Evolutionary conservation across 2,329 filamentous ascomycete genomes (phyloP).

Genomic region (Thermomyces lanuginosus): DNA sequence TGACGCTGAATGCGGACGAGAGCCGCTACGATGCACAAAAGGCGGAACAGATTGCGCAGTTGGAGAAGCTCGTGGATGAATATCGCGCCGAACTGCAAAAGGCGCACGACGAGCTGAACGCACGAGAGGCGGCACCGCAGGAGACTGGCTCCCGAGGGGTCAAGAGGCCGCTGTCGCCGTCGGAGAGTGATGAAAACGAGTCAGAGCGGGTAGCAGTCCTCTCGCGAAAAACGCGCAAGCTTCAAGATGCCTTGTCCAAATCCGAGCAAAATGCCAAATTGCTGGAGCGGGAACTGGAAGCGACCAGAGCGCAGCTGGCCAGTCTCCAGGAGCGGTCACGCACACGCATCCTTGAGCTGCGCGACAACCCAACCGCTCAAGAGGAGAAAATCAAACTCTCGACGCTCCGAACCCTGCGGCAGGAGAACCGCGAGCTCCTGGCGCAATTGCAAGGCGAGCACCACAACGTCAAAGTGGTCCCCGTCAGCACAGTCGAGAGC

Average conservation of each 20-base stretch:
- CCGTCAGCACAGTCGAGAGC: constrained; percentile 57
- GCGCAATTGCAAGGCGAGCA: constrained; percentile 45
- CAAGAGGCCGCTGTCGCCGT: constrained; percentile 49
- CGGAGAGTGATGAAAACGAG: constrained; percentile 36
- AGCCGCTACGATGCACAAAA: constrained; percentile 58
- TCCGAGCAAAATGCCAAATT: constrained; percentile 54
- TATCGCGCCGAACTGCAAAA: constrained; percentile 68
- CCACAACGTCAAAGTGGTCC: constrained; percentile 46
- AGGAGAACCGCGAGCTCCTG: constrained; percentile 72
- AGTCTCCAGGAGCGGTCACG: constrained; percentile 50
- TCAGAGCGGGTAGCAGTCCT: constrained; percentile 66
- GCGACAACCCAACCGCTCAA: constrained; percentile 81
- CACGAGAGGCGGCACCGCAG: constrained; percentile 35
- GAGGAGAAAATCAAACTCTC: constrained; percentile 68
- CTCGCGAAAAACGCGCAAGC: constrained; percentile 68
- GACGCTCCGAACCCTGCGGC: constrained; percentile 59
- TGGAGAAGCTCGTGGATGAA: constrained; percentile 73
- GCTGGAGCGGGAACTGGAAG: constrained; percentile 58
- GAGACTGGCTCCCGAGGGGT: constrained; percentile 32
- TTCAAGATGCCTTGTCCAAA: constrained; percentile 60
- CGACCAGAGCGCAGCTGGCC: constrained; percentile 56
- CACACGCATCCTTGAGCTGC: constrained; percentile 69
- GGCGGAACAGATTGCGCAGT: constrained; percentile 54
- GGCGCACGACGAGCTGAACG: constrained; percentile 57
- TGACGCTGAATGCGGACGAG: constrained; percentile 59